Base-by-base conservation (phyloP, 768 basidiomycete genomes). In the Hortiboletus flavorubellus region DNA sequence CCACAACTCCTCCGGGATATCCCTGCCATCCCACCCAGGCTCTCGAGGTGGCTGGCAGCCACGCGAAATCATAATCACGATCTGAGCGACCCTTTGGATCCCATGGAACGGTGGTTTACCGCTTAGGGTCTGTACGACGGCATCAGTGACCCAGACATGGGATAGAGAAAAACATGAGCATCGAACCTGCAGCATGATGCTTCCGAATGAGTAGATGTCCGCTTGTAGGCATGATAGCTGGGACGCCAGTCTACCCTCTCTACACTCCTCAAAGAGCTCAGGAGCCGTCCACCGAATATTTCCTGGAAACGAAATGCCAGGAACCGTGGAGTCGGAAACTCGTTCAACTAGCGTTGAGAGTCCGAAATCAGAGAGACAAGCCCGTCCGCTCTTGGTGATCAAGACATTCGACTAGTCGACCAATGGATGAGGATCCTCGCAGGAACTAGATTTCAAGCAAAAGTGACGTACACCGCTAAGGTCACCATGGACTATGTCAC, bases 401-500 rank as follows among this genome's bases (percentile, higher is more conserved):
- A 69, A 54, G 53, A 69, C 26, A 16, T 69, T 69, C 6, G 56
- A 55, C 68, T 69, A 51, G 34, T 35, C 37, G 14, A 12, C 4
- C 5, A 33, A 42, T 1, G 14, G 26, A 50, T 63, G 16, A 65
- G 44, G 7, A 8, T 34, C 33, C 30, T 4, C 3, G 4, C 35
- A 40, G 10, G 14, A 31, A 41, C 8, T 11, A 7, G 11, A 46
- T 33, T 37, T n/a, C 14, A n/a, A 23, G 21, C 0, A 29, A 5
- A 30, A 33, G n/a, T 11, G 14, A 68, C 62, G 4, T 46, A 59
- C 77, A 8, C 73, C 69, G 55, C 75, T 75, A 16, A 78, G 46
- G 44, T 78, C 77, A 4, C 77, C 75, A 30, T 78, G 77, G 23
- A 74, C 63, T 23, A 66, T 15, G 21, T 55, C 29, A 68, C 55